Base-by-base conservation (phyloP, 2,329 filamentous ascomycete genomes). In the Arthrinium puccinioides region DNA sequence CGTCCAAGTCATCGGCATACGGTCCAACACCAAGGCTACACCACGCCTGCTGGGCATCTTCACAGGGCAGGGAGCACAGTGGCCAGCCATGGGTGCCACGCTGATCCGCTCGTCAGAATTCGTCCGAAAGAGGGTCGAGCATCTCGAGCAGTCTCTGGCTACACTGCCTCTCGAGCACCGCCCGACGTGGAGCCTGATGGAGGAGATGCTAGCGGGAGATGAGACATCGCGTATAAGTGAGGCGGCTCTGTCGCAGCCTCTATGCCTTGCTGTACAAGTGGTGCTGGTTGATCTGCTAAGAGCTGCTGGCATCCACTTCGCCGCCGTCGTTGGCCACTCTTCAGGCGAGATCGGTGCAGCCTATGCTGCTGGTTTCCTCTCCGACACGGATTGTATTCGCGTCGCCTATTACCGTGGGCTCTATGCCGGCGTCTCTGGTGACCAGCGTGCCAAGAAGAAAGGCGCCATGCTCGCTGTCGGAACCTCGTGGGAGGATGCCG, bases 381-480 rank as follows among this genome's bases (percentile, higher is more conserved):
- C 53, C 1, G 55, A 54, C 2, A 33, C 47, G 2, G 62, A 67
- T 9, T 68, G 69, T 4, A 66, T 73, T 4, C 47, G 48, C 0
- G 54, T 63, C 14, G 66, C 69, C 0, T 72, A 69, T 44, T 66
- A 65, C 36, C 62, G 70, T 1, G 68, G 69, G 0, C 45, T 61
- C 9, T 50, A 53, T 32, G 46, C 56, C 8, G 43, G 44, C 28
- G 42, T 48, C 4, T 48, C 54, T 4, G 19, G 44, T 13, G 45
- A 50, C 7, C 3, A 38, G 11, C 34, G 41, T 7, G 47, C 19
- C 48, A 47, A 21, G 42, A 25, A 37, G 16, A 39, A 33, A 9
- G 69, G 69, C 1, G 60, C 55, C 2, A 76, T 76, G 72, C 47
- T 74, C 27, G 70, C 70, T 0, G 66, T 63, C 1, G 66, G 63